A percentile compares a stretch with the other conserved stretches of the same genome.
These are phyloP conservation scores for Saraca asoca DNA, from an alignment of 331 rosid species.

Conservation along the genomic window DNA sequence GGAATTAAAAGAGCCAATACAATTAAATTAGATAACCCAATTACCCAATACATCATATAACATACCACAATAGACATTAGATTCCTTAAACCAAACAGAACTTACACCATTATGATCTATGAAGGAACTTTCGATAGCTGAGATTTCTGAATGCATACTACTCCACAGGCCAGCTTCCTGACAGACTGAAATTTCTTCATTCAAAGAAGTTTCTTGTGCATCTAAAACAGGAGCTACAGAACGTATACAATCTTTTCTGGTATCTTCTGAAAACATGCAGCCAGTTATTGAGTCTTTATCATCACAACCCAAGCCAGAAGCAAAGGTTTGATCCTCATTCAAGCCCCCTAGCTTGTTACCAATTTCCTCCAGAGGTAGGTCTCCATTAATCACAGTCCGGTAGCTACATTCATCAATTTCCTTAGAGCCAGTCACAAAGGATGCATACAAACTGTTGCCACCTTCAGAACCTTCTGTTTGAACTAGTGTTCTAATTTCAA, in stretches of 20 bases:
- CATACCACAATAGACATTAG: background rate
- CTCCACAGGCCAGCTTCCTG: slow-evolving; percentile 51
- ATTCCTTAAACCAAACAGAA: slow-evolving; percentile 27
- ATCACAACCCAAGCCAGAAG: slow-evolving; percentile 51
- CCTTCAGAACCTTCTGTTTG: slow-evolving; percentile 46
- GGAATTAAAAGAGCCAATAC: slow-evolving; percentile 8
- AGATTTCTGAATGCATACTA: slow-evolving; percentile 45
- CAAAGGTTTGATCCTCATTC: slow-evolving; percentile 51
- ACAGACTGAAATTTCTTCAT: slow-evolving; percentile 46
- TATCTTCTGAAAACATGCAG: slow-evolving; percentile 42
- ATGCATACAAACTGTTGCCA: slow-evolving; percentile 33
- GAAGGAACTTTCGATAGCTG: slow-evolving; percentile 41
- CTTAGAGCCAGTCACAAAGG: slow-evolving; percentile 45
- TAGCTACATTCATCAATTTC: slow-evolving; percentile 51
- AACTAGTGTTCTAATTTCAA: slow-evolving; percentile 44
- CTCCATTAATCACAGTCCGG: slow-evolving; percentile 43
- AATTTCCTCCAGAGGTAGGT: slow-evolving; percentile 43
- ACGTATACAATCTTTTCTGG: slow-evolving; percentile 41
- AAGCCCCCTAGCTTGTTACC: slow-evolving; percentile 41
- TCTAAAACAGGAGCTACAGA: slow-evolving; percentile 48
- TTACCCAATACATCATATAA: background rate
- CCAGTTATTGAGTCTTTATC: slow-evolving; percentile 51
- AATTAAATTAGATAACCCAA: background rate
- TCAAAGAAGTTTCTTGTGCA: slow-evolving; percentile 44
- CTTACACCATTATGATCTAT: slow-evolving; percentile 63